phyloP scores from a whole-genome alignment of 169 alveolate species.

The Plasmodium cynomolgi region DNA sequence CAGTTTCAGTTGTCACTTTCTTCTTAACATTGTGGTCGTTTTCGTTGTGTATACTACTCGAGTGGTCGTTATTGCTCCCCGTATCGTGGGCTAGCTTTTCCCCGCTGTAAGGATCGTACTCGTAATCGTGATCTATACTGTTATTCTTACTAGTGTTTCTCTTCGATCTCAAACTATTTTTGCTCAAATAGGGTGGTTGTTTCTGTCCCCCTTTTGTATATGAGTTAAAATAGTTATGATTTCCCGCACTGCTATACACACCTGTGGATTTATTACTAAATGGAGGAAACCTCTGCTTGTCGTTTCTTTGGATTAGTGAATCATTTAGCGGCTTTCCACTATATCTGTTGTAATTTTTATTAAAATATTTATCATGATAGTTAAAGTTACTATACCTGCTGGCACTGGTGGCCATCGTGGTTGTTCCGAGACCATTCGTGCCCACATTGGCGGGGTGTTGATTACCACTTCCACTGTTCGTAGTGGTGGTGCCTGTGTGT shows the following conservation, averaged over 20 bases:
- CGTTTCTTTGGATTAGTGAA: not conserved
- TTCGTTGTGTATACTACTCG: not conserved
- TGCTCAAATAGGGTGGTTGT: conserved; percentile 10
- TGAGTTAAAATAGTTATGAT: not conserved
- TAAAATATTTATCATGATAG: conserved; percentile 61
- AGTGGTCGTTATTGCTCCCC: not conserved
- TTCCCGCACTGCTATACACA: conserved; percentile 22
- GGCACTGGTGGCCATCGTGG: not conserved
- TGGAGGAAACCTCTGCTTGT: conserved; percentile 20
- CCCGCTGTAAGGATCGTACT: conserved; percentile 48
- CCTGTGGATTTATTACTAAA: conserved; percentile 14
- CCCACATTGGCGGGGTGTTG: not conserved
- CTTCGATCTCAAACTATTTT: conserved; percentile 22
- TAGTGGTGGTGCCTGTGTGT: not conserved
- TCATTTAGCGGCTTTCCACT: conserved; percentile 38
- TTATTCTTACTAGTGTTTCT: conserved; percentile 49
- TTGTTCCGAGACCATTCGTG: not conserved
- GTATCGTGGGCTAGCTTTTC: conserved; percentile 16
- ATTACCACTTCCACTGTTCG: not conserved
- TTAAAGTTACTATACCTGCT: conserved; percentile 51
- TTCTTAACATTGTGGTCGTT: not conserved
- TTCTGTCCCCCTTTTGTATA: conserved; percentile 39
- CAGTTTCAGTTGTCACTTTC: not conserved
- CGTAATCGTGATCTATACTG: conserved; percentile 51
- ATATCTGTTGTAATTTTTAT: conserved; percentile 60